phyloP scores from a whole-genome alignment of 2,329 filamentous ascomycete genomes.

The Aureobasidium sp. region DNA sequence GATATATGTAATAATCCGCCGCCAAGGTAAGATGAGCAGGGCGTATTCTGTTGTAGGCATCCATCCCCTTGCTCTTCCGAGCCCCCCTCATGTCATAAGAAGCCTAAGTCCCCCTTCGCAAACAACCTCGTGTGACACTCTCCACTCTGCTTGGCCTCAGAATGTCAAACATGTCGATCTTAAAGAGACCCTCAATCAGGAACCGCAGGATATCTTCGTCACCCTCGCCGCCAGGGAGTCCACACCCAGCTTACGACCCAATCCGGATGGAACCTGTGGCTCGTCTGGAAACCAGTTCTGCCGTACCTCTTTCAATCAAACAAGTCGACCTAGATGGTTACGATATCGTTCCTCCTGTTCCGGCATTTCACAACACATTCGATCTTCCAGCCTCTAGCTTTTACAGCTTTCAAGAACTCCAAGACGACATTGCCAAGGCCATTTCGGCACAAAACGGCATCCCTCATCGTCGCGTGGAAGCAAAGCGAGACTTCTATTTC shows the following conservation, averaged over 20 bases:
- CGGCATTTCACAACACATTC: background rate
- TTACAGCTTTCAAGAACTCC: background rate
- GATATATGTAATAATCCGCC: slow-evolving; percentile 5
- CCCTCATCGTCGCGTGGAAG: background rate
- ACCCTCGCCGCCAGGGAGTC: background rate
- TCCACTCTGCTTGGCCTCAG: background rate
- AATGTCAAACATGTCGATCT: background rate
- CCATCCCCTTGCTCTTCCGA: slow-evolving; percentile 2
- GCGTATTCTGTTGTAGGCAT: background rate
- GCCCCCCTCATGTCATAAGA: background rate
- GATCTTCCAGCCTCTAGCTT: background rate
- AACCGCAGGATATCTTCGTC: slow-evolving; percentile 1
- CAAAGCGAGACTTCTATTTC: slow-evolving; percentile 3
- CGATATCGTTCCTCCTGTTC: background rate
- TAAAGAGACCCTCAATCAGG: background rate
- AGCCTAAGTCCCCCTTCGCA: background rate
- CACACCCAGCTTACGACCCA: background rate
- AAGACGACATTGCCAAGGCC: slow-evolving; percentile 6
- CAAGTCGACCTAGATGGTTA: slow-evolving; percentile 7
- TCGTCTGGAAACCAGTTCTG: background rate
- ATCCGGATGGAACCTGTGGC: background rate
- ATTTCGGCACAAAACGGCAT: background rate
- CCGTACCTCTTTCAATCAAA: slow-evolving; percentile 4
- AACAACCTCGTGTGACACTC: background rate
- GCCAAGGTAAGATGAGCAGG: slow-evolving; percentile 7